Evolutionary conservation across 2,329 filamentous ascomycete species (phyloP), one percentile per base, ranked within the genome.

Genomic region (Botryotinia narcissicola): DNA sequence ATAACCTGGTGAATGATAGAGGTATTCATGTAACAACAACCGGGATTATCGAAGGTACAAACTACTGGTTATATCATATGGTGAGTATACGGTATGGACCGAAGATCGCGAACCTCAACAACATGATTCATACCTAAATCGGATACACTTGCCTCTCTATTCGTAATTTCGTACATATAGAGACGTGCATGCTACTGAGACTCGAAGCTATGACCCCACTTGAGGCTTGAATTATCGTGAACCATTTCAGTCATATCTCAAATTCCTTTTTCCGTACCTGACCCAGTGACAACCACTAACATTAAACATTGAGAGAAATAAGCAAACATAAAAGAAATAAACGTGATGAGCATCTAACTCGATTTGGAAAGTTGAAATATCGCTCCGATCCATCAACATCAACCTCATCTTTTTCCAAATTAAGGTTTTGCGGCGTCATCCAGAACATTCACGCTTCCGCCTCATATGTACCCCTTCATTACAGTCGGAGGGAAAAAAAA

Each of bases 1-100:
- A 32, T 64, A 29, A 67, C 37, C 70, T 64, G 69, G 57, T 71
- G 32, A 71, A 71, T 62, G 69, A 72, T 72, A 63, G n/a, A 71
- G 40, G 70, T 66, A 35, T 72, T 54, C 37, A 67, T 68, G 62
- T 72, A 72, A 62, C 70, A 68, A 35, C 20, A 72, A 61, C 71
- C 62, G 51, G 71, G 71, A 61, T 72, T 54, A 25, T 68, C 44
- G 42, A 54, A 48, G 29, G 46, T 67, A 68, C 46, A 48, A 72
- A 72, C 63, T 7, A 51, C 61, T 59, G 66, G n/a, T 40, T 25
- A 72, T 72, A 46, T 67, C 46, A n/a, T 37, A 25, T n/a, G n/a
- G 51, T 44, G 40, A 29, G 16, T 46, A 40, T 54, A 57, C n/a
- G n/a, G 46, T 44, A 67, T 72, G 48, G 20, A 57, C 40, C 40